Conservation (phyloP, 768 basidiomycete species). For the Russula earlei region DNA sequence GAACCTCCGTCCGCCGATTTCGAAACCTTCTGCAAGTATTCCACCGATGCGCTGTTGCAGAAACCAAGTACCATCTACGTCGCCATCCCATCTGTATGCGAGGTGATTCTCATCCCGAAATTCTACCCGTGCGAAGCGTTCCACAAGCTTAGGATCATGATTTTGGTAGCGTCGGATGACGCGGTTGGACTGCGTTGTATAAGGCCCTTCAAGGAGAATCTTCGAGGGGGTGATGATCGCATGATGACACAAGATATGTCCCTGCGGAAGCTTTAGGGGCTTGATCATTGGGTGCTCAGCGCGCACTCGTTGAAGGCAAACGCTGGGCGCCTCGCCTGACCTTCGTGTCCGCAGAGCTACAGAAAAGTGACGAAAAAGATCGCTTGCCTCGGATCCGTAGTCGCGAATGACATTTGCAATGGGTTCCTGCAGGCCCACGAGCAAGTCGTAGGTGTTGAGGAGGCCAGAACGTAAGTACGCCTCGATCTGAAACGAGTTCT, state of each 20-base stretch:
- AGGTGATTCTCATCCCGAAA: conserved; percentile 76
- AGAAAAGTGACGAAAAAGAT: conserved; percentile 47
- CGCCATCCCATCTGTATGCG: conserved; percentile 59
- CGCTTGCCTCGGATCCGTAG: conserved; percentile 27
- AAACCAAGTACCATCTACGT: conserved; percentile 48
- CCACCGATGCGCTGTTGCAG: conserved; percentile 28
- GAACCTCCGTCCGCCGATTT: conserved; percentile 57
- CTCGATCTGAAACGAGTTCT: conserved; percentile 69
- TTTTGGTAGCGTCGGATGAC: too few species aligned
- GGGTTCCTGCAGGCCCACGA: neutral
- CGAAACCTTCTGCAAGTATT: conserved; percentile 7
- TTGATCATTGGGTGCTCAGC: too few species aligned
- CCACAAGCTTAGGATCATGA: conserved; percentile 34
- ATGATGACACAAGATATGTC: too few species aligned
- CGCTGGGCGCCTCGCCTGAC: conserved; percentile 6
- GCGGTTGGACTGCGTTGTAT: too few species aligned
- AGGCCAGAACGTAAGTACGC: conserved; percentile 52
- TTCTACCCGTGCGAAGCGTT: conserved; percentile 71
- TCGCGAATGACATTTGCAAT: neutral
- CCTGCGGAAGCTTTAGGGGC: too few species aligned
- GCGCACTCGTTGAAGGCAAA: too few species aligned
- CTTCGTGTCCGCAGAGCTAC: conserved; percentile 38
- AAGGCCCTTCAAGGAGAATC: too few species aligned
- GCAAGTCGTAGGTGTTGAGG: conserved; percentile 50
- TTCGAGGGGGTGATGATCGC: too few species aligned